Evolutionary conservation across 805 yeast species (phyloP), one percentile per base, ranked within the genome.

Genomic region (Candida michaelii): DNA sequence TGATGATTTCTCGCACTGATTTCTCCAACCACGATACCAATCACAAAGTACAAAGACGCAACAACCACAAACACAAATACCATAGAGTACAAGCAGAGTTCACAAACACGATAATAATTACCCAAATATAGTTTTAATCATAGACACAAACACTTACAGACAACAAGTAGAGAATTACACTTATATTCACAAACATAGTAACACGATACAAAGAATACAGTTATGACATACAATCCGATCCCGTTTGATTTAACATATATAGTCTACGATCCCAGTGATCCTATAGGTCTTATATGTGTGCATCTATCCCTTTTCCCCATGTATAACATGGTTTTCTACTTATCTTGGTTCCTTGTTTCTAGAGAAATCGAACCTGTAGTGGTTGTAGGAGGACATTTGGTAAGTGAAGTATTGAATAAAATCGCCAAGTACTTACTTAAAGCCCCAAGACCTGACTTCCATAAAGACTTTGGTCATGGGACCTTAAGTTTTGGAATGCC

Each of bases 171-270:
- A 21, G 8, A 21, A 6, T 21, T 21, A 21, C 8, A 21, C 23
- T 21, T 21, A 21, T n/a, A n/a, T n/a, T n/a, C 23, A 21, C 23
- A 21, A 21, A 21, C 23, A 21, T 8, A 21, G 8, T 5, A 6
- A 21, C 23, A 21, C n/a, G 8, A 21, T 8, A 21, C 23, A 21
- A 21, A 21, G 23, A 6, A 21, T 6, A 21, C 23, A 21, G 8
- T 13, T 15, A 8, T 5, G 5, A 13, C 21, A 18, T 60, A 61
- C 29, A 49, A 51, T 21, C 72, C 70, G 11, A 57, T 77, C 3
- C 91, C 95, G 0, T 85, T 89, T 56, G 96, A 89, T 58, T 89
- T 87, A 56, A 89, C 97, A 0, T 84, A 85, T 55, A 85, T 91
- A 14, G 66, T 87, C 16, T 91, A 89, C 56, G 83, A 85, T 50